Evolutionary conservation across 768 basidiomycete species (phyloP), one percentile per base, ranked within the genome.

Genomic region (Lentinula aciculospora): DNA sequence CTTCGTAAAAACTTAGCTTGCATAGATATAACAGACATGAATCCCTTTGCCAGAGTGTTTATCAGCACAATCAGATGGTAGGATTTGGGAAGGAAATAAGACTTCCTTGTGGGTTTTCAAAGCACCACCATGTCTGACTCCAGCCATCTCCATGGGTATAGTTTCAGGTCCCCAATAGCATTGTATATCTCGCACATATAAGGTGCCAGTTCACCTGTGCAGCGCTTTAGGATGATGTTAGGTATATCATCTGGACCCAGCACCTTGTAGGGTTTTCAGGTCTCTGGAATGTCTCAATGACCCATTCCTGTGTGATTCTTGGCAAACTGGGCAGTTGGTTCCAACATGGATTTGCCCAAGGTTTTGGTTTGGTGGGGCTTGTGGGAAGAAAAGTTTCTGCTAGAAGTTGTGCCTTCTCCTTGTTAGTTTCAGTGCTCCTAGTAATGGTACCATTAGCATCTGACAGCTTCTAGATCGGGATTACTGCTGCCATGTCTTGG

Each of bases 241-340:
- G 51, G 44, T 3, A 60, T 61, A 0, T 36, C 31, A 2, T 61
- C 56, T 0, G 62, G 60, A 0, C 70, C 70, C 9, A 65, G 65
- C 0, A 65, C 68, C 53, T 67, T 66, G 63, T 61, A 64, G 0
- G 63, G 31, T 10, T 53, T 57, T 0, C n/a, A n/a, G 68, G 64
- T 1, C 48, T n/a, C 1, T 36, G 17, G 7, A 68, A 54, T 10
- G 68, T 62, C 25, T 47, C 40, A 0, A 63, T 69, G 3, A 53
- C 19, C 4, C 34, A 15, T 25, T 53, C 8, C 2, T 21, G 12
- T 2, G 51, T 40, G 4, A 34, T 36, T 19, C 34, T 34, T 3
- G 51, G 23, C 0, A 34, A 34, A 6, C 9, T n/a, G 2, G 29
- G 27, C 2, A 53, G 31, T 53, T 29, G 32, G 40, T 46, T 13